Conservation (phyloP, 768 basidiomycete species). For the Cytidiella melzeri region DNA sequence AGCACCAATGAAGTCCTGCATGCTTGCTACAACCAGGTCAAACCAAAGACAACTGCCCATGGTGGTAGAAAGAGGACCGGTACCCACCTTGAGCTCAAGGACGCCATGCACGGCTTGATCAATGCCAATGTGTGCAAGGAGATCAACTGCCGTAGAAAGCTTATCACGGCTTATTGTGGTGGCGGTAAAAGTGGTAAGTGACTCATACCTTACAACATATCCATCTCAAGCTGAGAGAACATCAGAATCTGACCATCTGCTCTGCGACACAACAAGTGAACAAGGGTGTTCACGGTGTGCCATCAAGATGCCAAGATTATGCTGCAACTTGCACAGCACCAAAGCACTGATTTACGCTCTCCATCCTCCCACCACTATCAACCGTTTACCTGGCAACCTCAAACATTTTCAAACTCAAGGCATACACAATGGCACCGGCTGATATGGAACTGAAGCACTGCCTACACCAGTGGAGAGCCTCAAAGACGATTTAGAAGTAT, state of each 20-base stretch:
- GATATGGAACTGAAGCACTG: neutral
- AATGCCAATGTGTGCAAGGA: neutral
- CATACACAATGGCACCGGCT: neutral
- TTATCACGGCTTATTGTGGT: neutral
- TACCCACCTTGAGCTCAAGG: neutral
- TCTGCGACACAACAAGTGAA: neutral
- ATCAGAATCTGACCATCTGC: neutral
- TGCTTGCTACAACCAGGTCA: no score
- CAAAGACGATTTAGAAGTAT: constrained; percentile 5
- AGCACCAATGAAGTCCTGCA: no score
- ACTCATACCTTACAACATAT: neutral
- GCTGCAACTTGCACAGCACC: neutral
- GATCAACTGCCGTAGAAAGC: neutral
- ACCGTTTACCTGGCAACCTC: neutral
- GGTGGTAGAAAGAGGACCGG: no score
- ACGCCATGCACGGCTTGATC: neutral
- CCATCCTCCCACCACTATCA: neutral
- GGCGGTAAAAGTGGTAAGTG: neutral
- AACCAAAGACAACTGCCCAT: no score
- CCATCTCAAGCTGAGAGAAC: neutral
- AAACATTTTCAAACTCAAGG: neutral
- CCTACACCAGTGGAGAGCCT: constrained; percentile 15
- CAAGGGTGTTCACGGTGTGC: neutral
- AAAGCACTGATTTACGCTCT: neutral
- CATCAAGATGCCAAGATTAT: neutral